phyloP scores from a whole-genome alignment of 495 filamentous ascomycete species.

The Articulospora tetracladia region DNA sequence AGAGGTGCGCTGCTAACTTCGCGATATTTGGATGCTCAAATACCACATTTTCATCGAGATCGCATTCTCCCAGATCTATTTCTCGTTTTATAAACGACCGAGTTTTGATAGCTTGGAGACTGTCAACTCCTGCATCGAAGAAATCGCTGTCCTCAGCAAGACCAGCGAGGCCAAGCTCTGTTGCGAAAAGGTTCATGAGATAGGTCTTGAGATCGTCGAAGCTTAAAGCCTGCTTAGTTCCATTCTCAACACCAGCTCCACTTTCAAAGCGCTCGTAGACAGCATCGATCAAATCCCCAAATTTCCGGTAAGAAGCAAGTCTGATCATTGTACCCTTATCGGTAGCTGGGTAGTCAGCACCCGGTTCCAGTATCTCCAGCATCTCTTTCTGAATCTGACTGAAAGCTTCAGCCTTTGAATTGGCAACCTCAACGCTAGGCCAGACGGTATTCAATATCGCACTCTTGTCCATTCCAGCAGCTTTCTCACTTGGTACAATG shows the following conservation, averaged over 20 bases:
- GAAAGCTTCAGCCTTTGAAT: slow-evolving; percentile 40
- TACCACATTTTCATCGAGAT: slow-evolving; percentile 45
- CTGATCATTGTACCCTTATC: slow-evolving; percentile 52
- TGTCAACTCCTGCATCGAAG: slow-evolving; percentile 51
- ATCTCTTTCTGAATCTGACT: slow-evolving; percentile 34
- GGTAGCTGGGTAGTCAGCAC: slow-evolving; percentile 38
- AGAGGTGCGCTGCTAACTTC: slow-evolving; percentile 31
- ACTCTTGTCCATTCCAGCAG: slow-evolving; percentile 25
- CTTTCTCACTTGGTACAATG: slow-evolving; percentile 24
- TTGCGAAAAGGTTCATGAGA: slow-evolving; percentile 8
- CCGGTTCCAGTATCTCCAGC: slow-evolving; percentile 26
- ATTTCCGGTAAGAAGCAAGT: slow-evolving; percentile 39
- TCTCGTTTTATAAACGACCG: slow-evolving; percentile 18
- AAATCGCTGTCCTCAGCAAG: slow-evolving; percentile 39
- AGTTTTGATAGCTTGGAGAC: slow-evolving; percentile 45
- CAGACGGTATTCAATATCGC: slow-evolving; percentile 31
- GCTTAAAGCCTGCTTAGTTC: slow-evolving; percentile 28
- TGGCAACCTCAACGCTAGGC: slow-evolving; percentile 40
- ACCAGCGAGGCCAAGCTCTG: slow-evolving; percentile 21
- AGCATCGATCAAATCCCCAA: slow-evolving; percentile 37
- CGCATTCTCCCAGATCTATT: slow-evolving; percentile 29
- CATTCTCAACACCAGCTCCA: not conserved
- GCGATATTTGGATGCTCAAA: slow-evolving; percentile 31
- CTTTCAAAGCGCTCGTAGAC: slow-evolving; percentile 34
- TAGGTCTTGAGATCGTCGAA: slow-evolving; percentile 34